A percentile compares a stretch with the other conserved stretches of the same genome.
Evolutionary conservation across 768 basidiomycete genomes (phyloP).

Genomic region (Gloeostereum incarnatum): DNA sequence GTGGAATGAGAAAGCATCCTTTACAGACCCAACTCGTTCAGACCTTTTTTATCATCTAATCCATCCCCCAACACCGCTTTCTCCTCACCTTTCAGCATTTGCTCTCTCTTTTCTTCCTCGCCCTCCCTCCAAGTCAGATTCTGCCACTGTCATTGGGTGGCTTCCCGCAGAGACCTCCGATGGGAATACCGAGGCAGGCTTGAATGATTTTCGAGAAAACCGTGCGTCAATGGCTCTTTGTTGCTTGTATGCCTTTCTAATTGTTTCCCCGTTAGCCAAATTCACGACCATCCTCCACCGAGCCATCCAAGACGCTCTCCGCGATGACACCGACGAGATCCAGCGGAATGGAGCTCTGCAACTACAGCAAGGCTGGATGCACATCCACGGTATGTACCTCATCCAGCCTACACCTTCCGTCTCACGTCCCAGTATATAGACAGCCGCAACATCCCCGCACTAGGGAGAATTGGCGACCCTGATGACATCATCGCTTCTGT

Average conservation of each 20-base stretch:
- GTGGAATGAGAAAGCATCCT: too few species aligned
- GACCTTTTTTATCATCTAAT: constrained; percentile 66
- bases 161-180: constrained; percentile 38
- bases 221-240: constrained; percentile 28
- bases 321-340: constrained; percentile 53
- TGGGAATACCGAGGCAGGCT: constrained; percentile 32
- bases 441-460: constrained; percentile 61
- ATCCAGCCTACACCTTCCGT: background rate
- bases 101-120: constrained; percentile 55
- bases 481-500: constrained; percentile 81
- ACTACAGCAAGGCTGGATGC: constrained; percentile 77
- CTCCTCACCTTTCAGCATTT: constrained; percentile 36
- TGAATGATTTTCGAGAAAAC: constrained; percentile 70
- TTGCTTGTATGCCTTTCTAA: background rate
- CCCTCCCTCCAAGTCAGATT: constrained; percentile 33
- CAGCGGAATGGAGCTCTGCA: constrained; percentile 59
- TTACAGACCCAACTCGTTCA: constrained; percentile 48
- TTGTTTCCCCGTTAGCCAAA: constrained; percentile 26
- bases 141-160: constrained; percentile 58
- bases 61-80: constrained; percentile 39
- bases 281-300: constrained; percentile 57
- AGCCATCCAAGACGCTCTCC: constrained; percentile 43
- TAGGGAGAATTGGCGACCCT: constrained; percentile 71
- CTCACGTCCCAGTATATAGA: constrained; percentile 30
- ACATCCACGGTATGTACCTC: constrained; percentile 47